Evolutionary conservation across 352 stramenopile species (phyloP).

Genomic region (Saprolegnia parasitica): DNA sequence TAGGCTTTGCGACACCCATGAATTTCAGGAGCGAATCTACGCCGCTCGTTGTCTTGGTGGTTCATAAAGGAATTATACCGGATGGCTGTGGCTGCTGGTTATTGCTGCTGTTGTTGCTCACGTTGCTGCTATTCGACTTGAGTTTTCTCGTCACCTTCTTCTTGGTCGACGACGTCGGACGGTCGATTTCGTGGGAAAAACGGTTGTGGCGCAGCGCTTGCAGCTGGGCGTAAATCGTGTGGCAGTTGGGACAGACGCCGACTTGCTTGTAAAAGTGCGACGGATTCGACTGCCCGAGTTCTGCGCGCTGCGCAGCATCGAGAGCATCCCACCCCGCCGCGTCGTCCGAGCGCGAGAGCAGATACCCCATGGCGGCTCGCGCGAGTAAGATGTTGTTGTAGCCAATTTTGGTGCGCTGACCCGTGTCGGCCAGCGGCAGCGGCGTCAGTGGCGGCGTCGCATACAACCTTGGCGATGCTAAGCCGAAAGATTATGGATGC

Average conservation of each 20-base stretch:
- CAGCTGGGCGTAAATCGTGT: slow-evolving; percentile 60
- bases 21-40: slow-evolving; percentile 10
- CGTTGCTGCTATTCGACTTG: not conserved
- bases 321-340: slow-evolving; percentile 55
- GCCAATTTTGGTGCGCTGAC: slow-evolving; percentile 59
- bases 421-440: slow-evolving; percentile 38
- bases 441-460: not conserved
- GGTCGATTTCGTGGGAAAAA: slow-evolving; percentile 35
- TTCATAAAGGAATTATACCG: not conserved
- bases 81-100: slow-evolving; percentile 17
- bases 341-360: slow-evolving; percentile 31
- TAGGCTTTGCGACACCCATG: slow-evolving; percentile 3
- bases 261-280: slow-evolving; percentile 78
- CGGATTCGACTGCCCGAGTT: slow-evolving; percentile 60
- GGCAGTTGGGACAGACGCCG: slow-evolving; percentile 63
- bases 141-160: not conserved
- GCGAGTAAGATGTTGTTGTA: slow-evolving; percentile 71
- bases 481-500: not conserved
- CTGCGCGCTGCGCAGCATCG: slow-evolving; percentile 53
- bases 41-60: no score
- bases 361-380: slow-evolving; percentile 51
- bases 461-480: not conserved
- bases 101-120: slow-evolving; percentile 1
- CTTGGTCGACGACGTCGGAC: not conserved
- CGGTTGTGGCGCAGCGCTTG: slow-evolving; percentile 44